phyloP scores from a whole-genome alignment of 129 eudicot species.

The Glebionis coronaria region DNA sequence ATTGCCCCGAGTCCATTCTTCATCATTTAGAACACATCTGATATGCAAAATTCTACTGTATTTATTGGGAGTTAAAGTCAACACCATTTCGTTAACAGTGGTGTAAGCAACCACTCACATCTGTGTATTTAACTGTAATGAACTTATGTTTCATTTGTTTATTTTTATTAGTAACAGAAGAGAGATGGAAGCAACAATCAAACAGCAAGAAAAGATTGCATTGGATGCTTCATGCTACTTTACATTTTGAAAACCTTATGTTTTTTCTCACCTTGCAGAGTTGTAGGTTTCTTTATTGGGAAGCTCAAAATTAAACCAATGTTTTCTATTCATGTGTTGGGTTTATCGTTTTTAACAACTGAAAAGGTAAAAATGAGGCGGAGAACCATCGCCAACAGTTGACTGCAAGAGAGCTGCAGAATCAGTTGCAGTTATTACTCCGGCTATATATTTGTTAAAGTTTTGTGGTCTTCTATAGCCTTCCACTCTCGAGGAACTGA shows the following conservation, averaged over 20 bases:
- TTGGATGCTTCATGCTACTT: constrained; percentile 75
- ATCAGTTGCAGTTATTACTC: constrained; percentile 59
- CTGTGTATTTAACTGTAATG: too few relatives aligned
- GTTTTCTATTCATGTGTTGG: not conserved
- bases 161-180: constrained; percentile 44
- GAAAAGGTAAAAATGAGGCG: constrained; percentile 51
- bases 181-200: constrained; percentile 67
- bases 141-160: too few relatives aligned
- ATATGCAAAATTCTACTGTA: not conserved
- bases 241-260: constrained; percentile 59
- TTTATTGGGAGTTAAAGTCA: not conserved
- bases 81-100: too few relatives aligned
- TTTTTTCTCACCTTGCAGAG: not conserved
- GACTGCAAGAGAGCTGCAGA: constrained; percentile 62
- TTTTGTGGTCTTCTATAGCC: too few relatives aligned
- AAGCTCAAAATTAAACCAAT: not conserved
- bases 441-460: too few relatives aligned
- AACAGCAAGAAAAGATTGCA: constrained; percentile 74
- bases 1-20: too few relatives aligned
- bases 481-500: too few relatives aligned
- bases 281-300: not conserved
- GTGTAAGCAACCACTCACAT: too few relatives aligned
- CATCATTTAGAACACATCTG: not conserved
- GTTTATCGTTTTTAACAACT: not conserved
- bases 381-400: constrained; percentile 49